A percentile compares a stretch with the other conserved stretches of the same genome.
phyloP scores from a whole-genome alignment of 495 filamentous ascomycete genomes.

The Penicilliopsis zonata region DNA sequence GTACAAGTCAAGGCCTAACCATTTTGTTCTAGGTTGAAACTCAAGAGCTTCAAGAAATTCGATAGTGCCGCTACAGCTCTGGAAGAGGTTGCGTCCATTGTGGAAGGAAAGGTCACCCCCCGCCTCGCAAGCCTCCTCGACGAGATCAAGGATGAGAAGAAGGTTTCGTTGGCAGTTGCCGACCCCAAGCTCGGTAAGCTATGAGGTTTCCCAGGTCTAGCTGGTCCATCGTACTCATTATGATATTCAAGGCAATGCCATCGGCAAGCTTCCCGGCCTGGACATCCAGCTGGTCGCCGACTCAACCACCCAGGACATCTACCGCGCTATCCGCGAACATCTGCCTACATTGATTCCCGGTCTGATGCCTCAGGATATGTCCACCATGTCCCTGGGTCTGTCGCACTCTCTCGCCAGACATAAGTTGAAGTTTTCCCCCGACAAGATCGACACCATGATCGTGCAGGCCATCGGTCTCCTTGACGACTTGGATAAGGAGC shows the following conservation, averaged over 20 bases:
- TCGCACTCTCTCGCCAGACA: constrained; percentile 97
- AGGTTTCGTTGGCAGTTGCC: constrained; percentile 86
- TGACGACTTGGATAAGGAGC: constrained; percentile 95
- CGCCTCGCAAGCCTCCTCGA: constrained; percentile 72
- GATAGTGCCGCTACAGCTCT: constrained; percentile 77
- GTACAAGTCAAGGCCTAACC: constrained; percentile 15
- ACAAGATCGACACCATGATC: constrained; percentile 99
- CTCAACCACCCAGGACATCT: constrained; percentile 73
- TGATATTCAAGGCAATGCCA: constrained; percentile 50
- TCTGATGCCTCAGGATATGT: constrained; percentile 70
- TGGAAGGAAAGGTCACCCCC: constrained; percentile 93
- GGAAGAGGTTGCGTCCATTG: constrained; percentile 75
- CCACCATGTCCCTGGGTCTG: constrained; percentile 88
- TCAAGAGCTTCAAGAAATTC: constrained; percentile 96
- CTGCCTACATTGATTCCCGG: constrained; percentile 85
- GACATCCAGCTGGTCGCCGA: constrained; percentile 79
- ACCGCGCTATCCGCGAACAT: constrained; percentile 85
- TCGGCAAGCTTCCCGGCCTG: constrained; percentile 82
- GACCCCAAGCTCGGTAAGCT: constrained; percentile 78
- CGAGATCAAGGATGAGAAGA: constrained; percentile 93
- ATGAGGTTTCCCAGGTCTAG: background rate
- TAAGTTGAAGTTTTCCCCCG: constrained; percentile 96
- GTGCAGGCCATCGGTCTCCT: constrained; percentile 90
- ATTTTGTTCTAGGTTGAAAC: constrained; percentile 54
- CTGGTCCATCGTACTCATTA: constrained; percentile 4